A percentile compares a stretch with the other conserved stretches of the same genome.
These are phyloP conservation scores for Claviceps africana DNA, from an alignment of 2,329 filamentous ascomycete genomes.

Conservation along the genomic window DNA sequence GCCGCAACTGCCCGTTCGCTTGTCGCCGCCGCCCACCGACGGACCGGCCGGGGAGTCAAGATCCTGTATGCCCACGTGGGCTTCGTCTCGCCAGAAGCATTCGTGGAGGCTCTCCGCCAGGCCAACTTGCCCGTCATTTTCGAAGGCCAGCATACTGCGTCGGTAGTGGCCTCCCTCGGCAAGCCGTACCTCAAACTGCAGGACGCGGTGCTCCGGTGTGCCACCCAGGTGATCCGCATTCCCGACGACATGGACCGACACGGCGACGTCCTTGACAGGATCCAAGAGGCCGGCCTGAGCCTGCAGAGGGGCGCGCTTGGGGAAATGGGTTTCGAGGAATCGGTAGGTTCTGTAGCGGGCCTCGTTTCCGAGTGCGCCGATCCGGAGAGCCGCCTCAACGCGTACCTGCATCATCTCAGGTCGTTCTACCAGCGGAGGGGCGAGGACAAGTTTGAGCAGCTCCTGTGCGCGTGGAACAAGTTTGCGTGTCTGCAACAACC, in stretches of 20 bases:
- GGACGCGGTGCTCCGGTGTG: not conserved
- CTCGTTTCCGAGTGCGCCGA: not conserved
- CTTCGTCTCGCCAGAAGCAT: not conserved
- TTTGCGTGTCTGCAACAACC: not conserved
- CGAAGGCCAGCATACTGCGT: not conserved
- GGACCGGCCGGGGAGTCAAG: not conserved
- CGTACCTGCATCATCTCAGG: not conserved
- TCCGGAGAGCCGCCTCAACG: not conserved
- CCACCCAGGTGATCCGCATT: not conserved
- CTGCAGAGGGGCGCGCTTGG: not conserved
- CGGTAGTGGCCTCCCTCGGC: not conserved
- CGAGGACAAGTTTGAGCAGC: not conserved
- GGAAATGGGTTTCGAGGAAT: not conserved
- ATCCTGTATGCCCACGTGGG: not conserved
- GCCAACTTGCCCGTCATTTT: not conserved
- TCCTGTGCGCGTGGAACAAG: not conserved
- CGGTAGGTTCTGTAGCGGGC: not conserved
- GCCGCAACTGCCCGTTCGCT: no score
- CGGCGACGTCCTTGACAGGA: not conserved
- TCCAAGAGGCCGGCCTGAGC: not conserved
- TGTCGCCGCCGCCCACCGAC: not conserved
- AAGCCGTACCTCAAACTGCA: not conserved
- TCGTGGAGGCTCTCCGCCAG: not conserved
- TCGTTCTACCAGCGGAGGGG: not conserved
- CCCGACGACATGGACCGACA: not conserved